A percentile compares a stretch with the other conserved stretches of the same genome.
These are phyloP conservation scores for Lentinus polychrous DNA, from an alignment of 1,284 basidiomycete genomes.

Conservation along the genomic window DNA sequence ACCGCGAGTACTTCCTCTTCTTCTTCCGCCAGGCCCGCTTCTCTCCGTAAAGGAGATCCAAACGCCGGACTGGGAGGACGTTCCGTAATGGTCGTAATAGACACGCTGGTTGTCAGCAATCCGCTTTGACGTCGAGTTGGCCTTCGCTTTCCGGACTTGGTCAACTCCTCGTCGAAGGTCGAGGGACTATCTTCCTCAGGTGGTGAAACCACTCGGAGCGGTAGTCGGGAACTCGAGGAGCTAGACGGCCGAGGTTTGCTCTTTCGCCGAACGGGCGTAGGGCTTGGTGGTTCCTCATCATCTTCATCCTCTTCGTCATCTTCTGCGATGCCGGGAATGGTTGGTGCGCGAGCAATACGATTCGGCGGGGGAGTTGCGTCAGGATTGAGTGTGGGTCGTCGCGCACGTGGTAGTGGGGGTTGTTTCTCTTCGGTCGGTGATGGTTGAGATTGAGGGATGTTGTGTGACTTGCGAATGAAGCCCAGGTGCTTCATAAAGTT, in stretches of 20 bases:
- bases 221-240: slow-evolving; percentile 34
- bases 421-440: slow-evolving; percentile 33
- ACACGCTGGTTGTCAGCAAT: slow-evolving; percentile 35
- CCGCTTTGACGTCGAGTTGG: slow-evolving; percentile 61
- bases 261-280: slow-evolving; percentile 28
- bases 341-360: slow-evolving; percentile 59
- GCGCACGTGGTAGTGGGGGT: slow-evolving; percentile 42
- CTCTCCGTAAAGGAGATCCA: slow-evolving; percentile 52
- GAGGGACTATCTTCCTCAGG: slow-evolving; percentile 18
- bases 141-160: slow-evolving; percentile 38
- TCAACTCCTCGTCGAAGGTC: slow-evolving; percentile 26
- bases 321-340: slow-evolving; percentile 58
- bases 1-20: slow-evolving; percentile 42
- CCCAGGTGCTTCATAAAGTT: slow-evolving; percentile 58
- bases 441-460: slow-evolving; percentile 29
- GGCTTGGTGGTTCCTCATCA: slow-evolving; percentile 19
- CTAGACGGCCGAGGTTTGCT: slow-evolving; percentile 21
- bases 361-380: slow-evolving; percentile 41
- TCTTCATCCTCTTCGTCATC: slow-evolving; percentile 52
- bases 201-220: slow-evolving; percentile 32
- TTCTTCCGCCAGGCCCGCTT: slow-evolving; percentile 49
- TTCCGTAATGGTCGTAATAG: slow-evolving; percentile 27
- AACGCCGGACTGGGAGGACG: slow-evolving; percentile 59
- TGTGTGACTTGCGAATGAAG: slow-evolving; percentile 56
- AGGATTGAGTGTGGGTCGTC: slow-evolving; percentile 33